These are phyloP conservation scores for Calonectria multiphialidica DNA, from an alignment of 2,329 filamentous ascomycete genomes.

Conservation along the genomic window DNA sequence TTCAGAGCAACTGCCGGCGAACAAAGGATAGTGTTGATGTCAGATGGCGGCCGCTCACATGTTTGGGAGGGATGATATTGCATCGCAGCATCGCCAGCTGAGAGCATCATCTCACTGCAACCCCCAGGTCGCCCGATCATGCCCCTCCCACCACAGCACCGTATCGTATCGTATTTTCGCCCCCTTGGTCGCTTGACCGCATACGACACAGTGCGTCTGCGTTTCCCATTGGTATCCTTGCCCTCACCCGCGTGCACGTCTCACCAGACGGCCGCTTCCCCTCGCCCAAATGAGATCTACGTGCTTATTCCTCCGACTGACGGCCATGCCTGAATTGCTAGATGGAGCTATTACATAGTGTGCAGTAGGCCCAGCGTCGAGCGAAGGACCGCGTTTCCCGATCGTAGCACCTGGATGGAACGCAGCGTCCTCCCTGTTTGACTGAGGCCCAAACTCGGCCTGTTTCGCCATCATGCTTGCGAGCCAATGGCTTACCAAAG, in stretches of 20 bases:
- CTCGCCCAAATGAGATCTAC: conserved; percentile 37
- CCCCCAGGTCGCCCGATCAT: conserved; percentile 15
- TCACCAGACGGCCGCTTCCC: conserved; percentile 35
- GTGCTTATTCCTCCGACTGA: conserved; percentile 27
- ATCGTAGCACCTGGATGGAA: not conserved
- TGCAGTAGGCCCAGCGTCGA: not conserved
- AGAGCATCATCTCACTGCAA: conserved; percentile 25
- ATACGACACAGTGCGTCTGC: conserved; percentile 31
- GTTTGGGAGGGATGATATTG: conserved; percentile 20
- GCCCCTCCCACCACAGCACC: not conserved
- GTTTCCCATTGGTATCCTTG: conserved; percentile 35
- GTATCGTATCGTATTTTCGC: conserved; percentile 30
- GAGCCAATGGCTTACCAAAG: conserved; percentile 23
- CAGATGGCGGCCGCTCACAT: conserved; percentile 31
- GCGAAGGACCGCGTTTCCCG: not conserved
- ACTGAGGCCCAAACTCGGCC: conserved; percentile 5
- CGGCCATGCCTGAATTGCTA: conserved; percentile 1
- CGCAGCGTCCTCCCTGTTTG: not conserved
- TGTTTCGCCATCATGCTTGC: conserved; percentile 18
- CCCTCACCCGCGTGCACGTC: conserved; percentile 44
- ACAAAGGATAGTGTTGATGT: conserved; percentile 36
- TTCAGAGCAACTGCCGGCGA: conserved; percentile 23
- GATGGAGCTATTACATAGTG: conserved; percentile 3
- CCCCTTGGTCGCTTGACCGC: conserved; percentile 41
- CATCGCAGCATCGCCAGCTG: conserved; percentile 29